Conservation (phyloP, 2,329 filamentous ascomycete species). For the Zymoseptoria tritici region DNA sequence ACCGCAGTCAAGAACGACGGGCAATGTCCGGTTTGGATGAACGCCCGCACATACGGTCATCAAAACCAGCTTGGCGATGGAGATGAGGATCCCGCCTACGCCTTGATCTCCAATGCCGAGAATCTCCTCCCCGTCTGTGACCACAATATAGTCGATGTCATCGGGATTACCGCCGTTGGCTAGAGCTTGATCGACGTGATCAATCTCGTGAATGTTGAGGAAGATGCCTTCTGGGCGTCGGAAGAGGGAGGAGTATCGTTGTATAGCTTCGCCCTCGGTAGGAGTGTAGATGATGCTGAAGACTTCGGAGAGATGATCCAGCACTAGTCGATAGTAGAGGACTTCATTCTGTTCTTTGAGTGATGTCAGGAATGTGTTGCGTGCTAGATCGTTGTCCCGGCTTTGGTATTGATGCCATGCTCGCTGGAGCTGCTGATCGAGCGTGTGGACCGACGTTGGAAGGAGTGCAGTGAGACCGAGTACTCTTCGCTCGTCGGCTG, state of each 20-base stretch:
- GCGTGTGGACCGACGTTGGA: constrained; percentile 62
- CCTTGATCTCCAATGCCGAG: constrained; percentile 86
- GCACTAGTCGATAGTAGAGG: constrained; percentile 69
- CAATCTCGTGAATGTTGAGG: constrained; percentile 61
- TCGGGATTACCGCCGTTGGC: constrained; percentile 61
- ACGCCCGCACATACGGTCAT: constrained; percentile 83
- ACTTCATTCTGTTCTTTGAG: constrained; percentile 82
- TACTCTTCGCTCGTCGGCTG: constrained; percentile 55
- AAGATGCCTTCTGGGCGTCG: constrained; percentile 74
- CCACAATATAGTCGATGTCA: constrained; percentile 82
- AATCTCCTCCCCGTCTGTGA: constrained; percentile 66
- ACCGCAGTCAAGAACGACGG: constrained; percentile 78
- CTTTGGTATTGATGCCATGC: constrained; percentile 73
- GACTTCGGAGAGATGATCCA: constrained; percentile 78
- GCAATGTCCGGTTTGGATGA: constrained; percentile 68
- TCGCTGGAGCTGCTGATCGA: constrained; percentile 67
- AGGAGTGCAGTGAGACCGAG: constrained; percentile 70
- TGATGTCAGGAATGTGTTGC: constrained; percentile 82
- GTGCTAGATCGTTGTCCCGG: constrained; percentile 58
- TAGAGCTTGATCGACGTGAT: constrained; percentile 59
- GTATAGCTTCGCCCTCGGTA: constrained; percentile 81
- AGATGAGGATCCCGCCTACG: constrained; percentile 76
- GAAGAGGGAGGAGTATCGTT: constrained; percentile 74
- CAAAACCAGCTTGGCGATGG: constrained; percentile 72
- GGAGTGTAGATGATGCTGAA: constrained; percentile 87